Evolutionary conservation across 192 early-diverging fungal genomes (phyloP).

Genomic region (Linnemannia schmuckeri): DNA sequence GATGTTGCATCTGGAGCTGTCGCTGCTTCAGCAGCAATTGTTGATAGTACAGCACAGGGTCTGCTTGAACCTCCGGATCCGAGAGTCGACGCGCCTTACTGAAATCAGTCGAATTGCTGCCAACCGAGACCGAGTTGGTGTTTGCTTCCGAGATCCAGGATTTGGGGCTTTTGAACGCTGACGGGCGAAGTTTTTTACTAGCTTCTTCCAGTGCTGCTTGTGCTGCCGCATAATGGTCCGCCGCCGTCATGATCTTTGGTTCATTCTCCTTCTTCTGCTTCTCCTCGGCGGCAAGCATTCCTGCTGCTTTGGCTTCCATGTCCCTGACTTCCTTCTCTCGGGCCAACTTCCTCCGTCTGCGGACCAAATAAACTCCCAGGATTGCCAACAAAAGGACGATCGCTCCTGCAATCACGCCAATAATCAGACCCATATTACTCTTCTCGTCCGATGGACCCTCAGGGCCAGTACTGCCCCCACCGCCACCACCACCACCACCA

Average conservation of each 20-base stretch:
- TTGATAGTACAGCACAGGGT: neutral
- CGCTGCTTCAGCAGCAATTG: neutral
- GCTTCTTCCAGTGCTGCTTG: neutral
- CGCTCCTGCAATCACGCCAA: conserved; percentile 1
- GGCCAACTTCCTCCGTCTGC: neutral
- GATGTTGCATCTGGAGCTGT: neutral
- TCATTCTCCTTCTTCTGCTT: neutral
- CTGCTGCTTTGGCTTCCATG: neutral
- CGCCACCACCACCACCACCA: no score
- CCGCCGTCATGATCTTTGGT: neutral
- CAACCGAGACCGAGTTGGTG: neutral
- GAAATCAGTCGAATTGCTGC: neutral
- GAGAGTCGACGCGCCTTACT: neutral
- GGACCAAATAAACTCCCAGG: neutral
- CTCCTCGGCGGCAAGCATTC: neutral
- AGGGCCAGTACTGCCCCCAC: no score
- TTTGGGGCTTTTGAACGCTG: neutral
- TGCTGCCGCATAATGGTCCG: neutral
- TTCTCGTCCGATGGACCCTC: no score
- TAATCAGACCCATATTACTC: no score
- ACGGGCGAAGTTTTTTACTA: neutral
- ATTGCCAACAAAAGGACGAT: neutral
- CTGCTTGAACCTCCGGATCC: neutral
- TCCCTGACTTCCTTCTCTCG: neutral
- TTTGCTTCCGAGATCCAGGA: neutral